Conservation (phyloP, 257 asterid genomes). For the Lycium ferocissimum region DNA sequence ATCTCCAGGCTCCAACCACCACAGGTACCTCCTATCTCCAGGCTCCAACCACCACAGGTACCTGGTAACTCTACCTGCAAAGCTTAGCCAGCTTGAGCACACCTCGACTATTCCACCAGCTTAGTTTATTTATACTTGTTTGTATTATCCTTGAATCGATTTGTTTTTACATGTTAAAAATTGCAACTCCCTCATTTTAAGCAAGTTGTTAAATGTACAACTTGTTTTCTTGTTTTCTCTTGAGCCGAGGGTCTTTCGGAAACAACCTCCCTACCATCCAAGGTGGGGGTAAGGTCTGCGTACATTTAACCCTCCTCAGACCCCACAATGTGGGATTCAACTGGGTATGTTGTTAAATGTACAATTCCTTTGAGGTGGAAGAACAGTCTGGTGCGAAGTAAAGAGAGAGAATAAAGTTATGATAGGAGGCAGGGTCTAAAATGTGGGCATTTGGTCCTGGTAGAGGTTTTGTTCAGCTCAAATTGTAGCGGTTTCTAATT, state of each 20-base stretch:
- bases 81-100: neutral
- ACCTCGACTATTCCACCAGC: neutral
- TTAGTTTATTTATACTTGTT: neutral
- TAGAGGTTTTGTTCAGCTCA: neutral
- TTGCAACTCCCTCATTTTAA: neutral
- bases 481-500: neutral
- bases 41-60: neutral
- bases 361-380: neutral
- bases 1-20: neutral
- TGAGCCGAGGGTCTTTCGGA: too few species aligned
- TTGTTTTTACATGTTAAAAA: conserved; percentile 1
- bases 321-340: too few species aligned
- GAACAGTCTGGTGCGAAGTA: neutral
- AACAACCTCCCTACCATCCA: too few species aligned
- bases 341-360: neutral
- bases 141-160: neutral
- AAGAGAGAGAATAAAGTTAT: neutral
- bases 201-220: neutral
- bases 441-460: neutral
- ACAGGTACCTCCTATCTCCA: neutral
- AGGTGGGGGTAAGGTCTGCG: too few species aligned
- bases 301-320: too few species aligned
- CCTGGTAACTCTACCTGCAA: neutral
- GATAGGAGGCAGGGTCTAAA: neutral
- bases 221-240: too few species aligned